phyloP scores from a whole-genome alignment of 1,139 yeast species.

The Arxiozyma heterogenica region DNA sequence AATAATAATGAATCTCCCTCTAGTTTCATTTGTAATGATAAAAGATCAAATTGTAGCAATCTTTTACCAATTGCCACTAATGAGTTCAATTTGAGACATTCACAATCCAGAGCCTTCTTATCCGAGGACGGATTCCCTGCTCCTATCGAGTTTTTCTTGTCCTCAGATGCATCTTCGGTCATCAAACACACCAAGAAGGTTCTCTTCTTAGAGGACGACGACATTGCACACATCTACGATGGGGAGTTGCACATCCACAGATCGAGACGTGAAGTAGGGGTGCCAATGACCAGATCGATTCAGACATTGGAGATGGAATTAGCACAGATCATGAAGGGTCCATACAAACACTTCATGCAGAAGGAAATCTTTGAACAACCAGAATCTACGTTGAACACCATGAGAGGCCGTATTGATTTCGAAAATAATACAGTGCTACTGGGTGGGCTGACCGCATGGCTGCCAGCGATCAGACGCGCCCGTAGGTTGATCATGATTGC shows the following conservation, averaged over 20 bases:
- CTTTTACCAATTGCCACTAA: conserved; percentile 40
- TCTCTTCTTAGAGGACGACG: conserved; percentile 92
- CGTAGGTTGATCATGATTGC: conserved; percentile 97
- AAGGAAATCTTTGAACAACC: conserved; percentile 99
- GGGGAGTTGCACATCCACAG: conserved; percentile 98
- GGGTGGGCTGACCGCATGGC: conserved; percentile 82
- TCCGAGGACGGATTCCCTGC: conserved; percentile 86
- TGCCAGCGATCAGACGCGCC: conserved; percentile 86
- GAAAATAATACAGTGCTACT: conserved; percentile 66
- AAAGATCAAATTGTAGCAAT: conserved; percentile 13
- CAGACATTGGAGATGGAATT: conserved; percentile 96
- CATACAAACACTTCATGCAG: conserved; percentile 94
- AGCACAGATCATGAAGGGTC: conserved; percentile 97
- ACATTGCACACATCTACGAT: conserved; percentile 94
- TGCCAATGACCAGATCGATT: conserved; percentile 86
- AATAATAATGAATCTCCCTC: conserved; percentile 10
- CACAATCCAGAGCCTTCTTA: conserved; percentile 87
- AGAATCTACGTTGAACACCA: conserved; percentile 93
- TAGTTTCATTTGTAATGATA: conserved; percentile 13
- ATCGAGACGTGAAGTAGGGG: conserved; percentile 84
- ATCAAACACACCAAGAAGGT: conserved; percentile 96
- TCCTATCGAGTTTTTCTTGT: conserved; percentile 92
- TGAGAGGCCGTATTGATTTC: conserved; percentile 98
- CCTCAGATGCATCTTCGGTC: conserved; percentile 98
- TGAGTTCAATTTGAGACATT: conserved; percentile 56